A percentile compares a stretch with the other conserved stretches of the same genome.
Evolutionary conservation across 306 rosid genomes (phyloP).

Genomic region (Coriaria nepalensis): DNA sequence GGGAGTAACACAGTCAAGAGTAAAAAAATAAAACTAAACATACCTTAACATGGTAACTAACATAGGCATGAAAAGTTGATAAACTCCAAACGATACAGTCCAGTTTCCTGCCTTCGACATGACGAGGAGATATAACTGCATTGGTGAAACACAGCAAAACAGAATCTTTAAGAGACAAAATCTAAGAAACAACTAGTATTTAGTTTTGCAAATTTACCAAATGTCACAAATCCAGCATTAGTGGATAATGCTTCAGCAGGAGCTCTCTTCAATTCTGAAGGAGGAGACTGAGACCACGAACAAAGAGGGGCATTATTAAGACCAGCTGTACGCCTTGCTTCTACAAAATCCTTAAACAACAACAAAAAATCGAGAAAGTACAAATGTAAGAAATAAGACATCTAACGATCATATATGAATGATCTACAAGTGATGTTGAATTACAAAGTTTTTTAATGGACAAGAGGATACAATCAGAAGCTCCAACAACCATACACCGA

Average conservation of each 20-base stretch:
- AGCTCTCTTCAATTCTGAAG: conserved; percentile 58
- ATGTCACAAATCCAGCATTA: conserved; percentile 90
- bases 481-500: too few species aligned
- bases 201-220: conserved; percentile 52
- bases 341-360: conserved; percentile 73
- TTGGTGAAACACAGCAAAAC: conserved; percentile 14
- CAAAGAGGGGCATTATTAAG: conserved; percentile 77
- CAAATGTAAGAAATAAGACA: too few species aligned
- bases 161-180: conserved; percentile 10
- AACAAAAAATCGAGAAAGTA: conserved; percentile 15
- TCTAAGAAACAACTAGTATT: conserved; percentile 1
- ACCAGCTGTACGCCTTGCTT: conserved; percentile 90
- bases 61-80: conserved; percentile 89
- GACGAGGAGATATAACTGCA: conserved; percentile 92
- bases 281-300: conserved; percentile 75
- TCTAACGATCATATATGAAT: too few species aligned
- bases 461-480: too few species aligned
- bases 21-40: conserved; percentile 11
- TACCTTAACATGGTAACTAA: conserved; percentile 97
- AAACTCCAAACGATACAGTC: conserved; percentile 88
- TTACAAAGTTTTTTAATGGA: too few species aligned
- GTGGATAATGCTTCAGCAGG: conserved; percentile 60
- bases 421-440: too few species aligned
- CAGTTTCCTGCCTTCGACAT: conserved; percentile 75
- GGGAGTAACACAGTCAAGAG: conserved; percentile 9